Percentiles rank a stretch among this genome's conserved stretches.
phyloP scores from a whole-genome alignment of 2,329 filamentous ascomycete genomes.

The Dothistroma pini region DNA sequence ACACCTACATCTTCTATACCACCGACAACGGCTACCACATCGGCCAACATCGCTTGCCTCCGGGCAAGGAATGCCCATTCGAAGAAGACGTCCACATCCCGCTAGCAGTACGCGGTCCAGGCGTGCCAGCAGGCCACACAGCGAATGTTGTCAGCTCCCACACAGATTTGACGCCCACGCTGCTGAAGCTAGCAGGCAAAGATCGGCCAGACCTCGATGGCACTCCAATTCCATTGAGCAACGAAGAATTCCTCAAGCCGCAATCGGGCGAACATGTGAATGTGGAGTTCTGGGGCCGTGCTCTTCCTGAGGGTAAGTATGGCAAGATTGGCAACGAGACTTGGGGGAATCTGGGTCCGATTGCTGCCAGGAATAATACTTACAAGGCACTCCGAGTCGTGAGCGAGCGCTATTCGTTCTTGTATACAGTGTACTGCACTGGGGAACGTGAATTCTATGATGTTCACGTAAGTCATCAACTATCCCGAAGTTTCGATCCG shows the following conservation, averaged over 20 bases:
- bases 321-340: slow-evolving; percentile 22
- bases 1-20: slow-evolving; percentile 44
- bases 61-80: slow-evolving; percentile 38
- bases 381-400: slow-evolving; percentile 32
- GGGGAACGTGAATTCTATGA: slow-evolving; percentile 66
- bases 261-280: slow-evolving; percentile 36
- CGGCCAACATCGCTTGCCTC: slow-evolving; percentile 37
- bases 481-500: no score
- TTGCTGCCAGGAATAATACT: slow-evolving; percentile 28
- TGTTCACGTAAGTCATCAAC: slow-evolving; percentile 12
- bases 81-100: slow-evolving; percentile 41
- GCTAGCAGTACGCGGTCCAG: slow-evolving; percentile 38
- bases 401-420: slow-evolving; percentile 51
- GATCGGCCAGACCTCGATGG: slow-evolving; percentile 36
- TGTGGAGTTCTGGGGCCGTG: slow-evolving; percentile 40
- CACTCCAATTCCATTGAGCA: slow-evolving; percentile 32
- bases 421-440: slow-evolving; percentile 67
- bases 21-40: slow-evolving; percentile 42
- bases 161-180: slow-evolving; percentile 38
- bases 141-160: slow-evolving; percentile 37
- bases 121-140: slow-evolving; percentile 28
- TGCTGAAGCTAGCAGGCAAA: slow-evolving; percentile 35
- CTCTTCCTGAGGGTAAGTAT: slow-evolving; percentile 29
- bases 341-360: slow-evolving; percentile 10
- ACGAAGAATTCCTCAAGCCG: slow-evolving; percentile 13